A percentile compares a stretch with the other conserved stretches of the same genome.
Evolutionary conservation across 306 rosid genomes (phyloP).

Genomic region (Acacia melanoxylon): DNA sequence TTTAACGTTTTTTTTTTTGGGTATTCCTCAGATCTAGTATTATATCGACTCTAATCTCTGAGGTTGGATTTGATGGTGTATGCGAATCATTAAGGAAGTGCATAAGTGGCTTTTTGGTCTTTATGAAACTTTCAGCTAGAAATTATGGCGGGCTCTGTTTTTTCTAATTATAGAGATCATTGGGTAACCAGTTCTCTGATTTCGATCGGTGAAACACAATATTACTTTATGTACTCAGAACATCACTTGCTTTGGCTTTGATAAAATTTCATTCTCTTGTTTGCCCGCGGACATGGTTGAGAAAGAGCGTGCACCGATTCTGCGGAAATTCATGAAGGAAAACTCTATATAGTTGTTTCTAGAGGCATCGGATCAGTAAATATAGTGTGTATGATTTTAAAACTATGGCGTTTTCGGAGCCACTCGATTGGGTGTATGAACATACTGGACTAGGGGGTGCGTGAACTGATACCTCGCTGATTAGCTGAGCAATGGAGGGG

Average conservation of each 20-base stretch:
- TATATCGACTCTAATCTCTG: neutral
- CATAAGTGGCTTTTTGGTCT: neutral
- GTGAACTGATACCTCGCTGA: neutral
- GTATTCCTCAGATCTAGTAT: conserved; percentile 45
- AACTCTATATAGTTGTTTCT: neutral
- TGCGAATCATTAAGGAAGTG: neutral
- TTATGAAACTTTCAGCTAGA: neutral
- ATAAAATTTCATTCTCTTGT: neutral
- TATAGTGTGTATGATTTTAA: neutral
- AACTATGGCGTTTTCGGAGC: neutral
- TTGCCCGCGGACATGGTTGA: neutral
- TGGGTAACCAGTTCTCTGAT: conserved; percentile 27
- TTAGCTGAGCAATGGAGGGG: neutral
- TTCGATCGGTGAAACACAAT: conserved; percentile 43
- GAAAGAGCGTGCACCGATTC: conserved; percentile 4
- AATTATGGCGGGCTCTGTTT: neutral
- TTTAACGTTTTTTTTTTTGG: neutral
- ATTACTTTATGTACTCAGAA: neutral
- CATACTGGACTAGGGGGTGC: neutral
- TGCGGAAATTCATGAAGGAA: neutral
- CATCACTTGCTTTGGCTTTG: neutral
- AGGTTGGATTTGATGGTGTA: neutral
- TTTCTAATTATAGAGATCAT: neutral
- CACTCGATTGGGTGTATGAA: neutral
- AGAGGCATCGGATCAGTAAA: neutral